Base-by-base conservation (phyloP, 2,329 filamentous ascomycete genomes). In the Sporothrix pallida region DNA sequence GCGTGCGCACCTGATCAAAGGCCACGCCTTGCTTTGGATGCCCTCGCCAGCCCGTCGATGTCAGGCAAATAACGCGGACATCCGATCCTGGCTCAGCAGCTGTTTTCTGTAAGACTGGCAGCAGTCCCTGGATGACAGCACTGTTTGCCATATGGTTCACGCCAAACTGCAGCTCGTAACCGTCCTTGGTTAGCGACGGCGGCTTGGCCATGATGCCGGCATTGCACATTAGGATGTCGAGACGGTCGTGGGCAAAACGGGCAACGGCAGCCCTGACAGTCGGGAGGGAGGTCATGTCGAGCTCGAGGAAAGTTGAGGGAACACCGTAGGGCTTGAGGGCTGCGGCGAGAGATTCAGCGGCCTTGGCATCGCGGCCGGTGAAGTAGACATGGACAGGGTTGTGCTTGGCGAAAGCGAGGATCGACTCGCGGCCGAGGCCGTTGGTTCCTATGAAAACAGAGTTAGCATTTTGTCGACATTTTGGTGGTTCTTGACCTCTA, bases 391-490 rank as follows among this genome's bases (percentile, higher is more conserved):
- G 76, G 20, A 75, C 74, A 1, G 81, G 79, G 3, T 73, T 75
- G 75, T 86, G 84, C 68, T 80, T 81, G 26, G 83, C 81, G 6
- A 85, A 79, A 20, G 83, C 80, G 13, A 84, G 78, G 60, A 85
- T 78, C n/a, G 82, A 81, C 75, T 84, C 81, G 74, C 82, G 83
- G 31, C 87, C 86, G 0, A 88, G 81, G 0, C 86, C 86, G n/a
- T 81, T 79, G 72, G 85, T 87, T 42, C 73, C 74, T 74, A 42
- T 20, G n/a, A 48, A 44, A 17, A 23, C 10, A 67, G 23, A 63
- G n/a, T 50, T 23, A 62, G 31, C 23, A 13, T 4, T 56, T 20
- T 58, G 12, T 60, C 1, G 23, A 26, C 23, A 26, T 26, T 26
- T 26, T 26, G 23, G 23, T 26, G 23, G 23, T 26, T 26, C 1